phyloP scores from a whole-genome alignment of 805 yeast genomes.

The Candida nitratophila region DNA sequence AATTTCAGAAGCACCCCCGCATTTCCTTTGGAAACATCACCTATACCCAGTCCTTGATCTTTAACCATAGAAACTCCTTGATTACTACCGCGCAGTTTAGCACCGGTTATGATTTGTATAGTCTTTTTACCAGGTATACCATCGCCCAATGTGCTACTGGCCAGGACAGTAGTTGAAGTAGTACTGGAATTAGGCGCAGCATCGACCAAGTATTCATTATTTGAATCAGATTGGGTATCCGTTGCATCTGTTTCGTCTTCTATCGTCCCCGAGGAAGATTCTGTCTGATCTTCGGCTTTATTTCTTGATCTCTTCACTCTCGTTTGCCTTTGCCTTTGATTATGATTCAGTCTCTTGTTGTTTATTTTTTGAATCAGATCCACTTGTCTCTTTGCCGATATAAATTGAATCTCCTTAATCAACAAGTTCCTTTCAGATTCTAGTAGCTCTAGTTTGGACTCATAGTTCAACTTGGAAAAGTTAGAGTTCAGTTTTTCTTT shows the following conservation, averaged over 20 bases:
- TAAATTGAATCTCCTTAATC: conserved; percentile 17
- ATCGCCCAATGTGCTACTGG: neutral
- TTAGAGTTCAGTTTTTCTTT: conserved; percentile 11
- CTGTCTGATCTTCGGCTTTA: too few relatives aligned
- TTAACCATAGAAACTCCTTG: too few relatives aligned
- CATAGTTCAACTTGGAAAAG: conserved; percentile 11
- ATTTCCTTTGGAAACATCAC: too few relatives aligned
- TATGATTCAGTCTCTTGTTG: too few relatives aligned
- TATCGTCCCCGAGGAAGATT: neutral
- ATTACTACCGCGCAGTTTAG: neutral
- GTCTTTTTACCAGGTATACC: neutral
- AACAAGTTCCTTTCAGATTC: conserved; percentile 18
- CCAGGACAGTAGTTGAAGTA: neutral
- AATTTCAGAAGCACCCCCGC: neutral
- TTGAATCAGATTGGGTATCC: neutral
- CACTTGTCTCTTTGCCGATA: neutral
- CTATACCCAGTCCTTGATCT: too few relatives aligned
- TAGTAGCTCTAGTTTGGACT: conserved; percentile 13
- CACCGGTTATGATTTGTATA: neutral
- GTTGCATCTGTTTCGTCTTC: neutral
- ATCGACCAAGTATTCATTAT: too few relatives aligned
- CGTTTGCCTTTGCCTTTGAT: too few relatives aligned
- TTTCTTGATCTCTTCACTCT: too few relatives aligned
- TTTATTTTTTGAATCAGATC: too few relatives aligned
- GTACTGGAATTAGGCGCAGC: neutral